Percentiles rank a stretch among this genome's conserved stretches.
Evolutionary conservation across 1,284 basidiomycete species (phyloP).

Genomic region (Irpex lacteus): DNA sequence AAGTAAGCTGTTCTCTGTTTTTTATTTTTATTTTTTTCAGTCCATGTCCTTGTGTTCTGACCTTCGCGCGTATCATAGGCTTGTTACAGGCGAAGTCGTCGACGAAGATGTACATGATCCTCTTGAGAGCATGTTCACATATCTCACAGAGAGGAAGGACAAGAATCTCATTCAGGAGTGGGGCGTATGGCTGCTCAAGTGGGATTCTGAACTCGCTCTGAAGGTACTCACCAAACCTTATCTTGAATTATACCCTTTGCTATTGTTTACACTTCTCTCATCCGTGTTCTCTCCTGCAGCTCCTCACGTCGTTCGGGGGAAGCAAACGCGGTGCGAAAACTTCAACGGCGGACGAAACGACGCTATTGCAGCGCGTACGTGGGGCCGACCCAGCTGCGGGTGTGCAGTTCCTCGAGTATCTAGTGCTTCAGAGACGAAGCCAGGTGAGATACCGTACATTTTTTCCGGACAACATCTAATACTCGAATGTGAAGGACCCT

Average conservation of each 20-base stretch:
- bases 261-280: not conserved
- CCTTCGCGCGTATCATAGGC: constrained; percentile 37
- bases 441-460: constrained; percentile 37
- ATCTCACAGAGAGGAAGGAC: constrained; percentile 63
- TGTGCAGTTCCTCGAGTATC: constrained; percentile 73
- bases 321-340: constrained; percentile 45
- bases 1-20: constrained; percentile 48
- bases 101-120: constrained; percentile 72
- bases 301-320: constrained; percentile 51
- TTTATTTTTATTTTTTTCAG: no score
- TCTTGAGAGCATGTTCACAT: constrained; percentile 60
- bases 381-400: constrained; percentile 58
- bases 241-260: not conserved
- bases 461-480: constrained; percentile 3
- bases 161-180: constrained; percentile 65
- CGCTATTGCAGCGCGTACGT: constrained; percentile 53
- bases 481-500: constrained; percentile 38
- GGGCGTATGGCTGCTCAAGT: constrained; percentile 77
- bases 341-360: constrained; percentile 51
- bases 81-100: constrained; percentile 67
- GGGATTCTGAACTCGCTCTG: constrained; percentile 68
- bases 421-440: constrained; percentile 71
- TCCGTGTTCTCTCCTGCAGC: constrained; percentile 31
- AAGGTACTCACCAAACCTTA: constrained; percentile 43
- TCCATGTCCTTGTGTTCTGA: not conserved